A percentile compares a stretch with the other conserved stretches of the same genome.
Evolutionary conservation across 2,329 filamentous ascomycete species (phyloP).

Genomic region (Scedosporium aurantiacum): DNA sequence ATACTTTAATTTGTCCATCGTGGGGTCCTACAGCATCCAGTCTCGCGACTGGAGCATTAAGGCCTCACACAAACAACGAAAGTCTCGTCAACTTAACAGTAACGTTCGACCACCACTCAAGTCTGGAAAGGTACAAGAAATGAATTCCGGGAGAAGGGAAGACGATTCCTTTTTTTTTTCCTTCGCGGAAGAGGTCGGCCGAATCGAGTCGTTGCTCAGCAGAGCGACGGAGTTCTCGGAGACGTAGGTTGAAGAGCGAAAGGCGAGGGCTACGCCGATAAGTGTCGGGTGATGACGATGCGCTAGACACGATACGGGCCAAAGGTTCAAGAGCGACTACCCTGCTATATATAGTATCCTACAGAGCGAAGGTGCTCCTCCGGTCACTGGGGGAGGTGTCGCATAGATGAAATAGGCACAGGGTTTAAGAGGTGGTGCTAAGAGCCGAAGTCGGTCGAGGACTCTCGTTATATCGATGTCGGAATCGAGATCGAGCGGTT

Average conservation of each 20-base stretch:
- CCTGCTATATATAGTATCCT: too few relatives aligned
- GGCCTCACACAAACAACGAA: constrained; percentile 2
- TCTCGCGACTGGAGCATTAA: constrained; percentile 46
- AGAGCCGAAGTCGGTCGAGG: background rate
- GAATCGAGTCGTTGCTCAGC: too few relatives aligned
- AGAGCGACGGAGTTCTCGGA: too few relatives aligned
- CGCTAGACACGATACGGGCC: too few relatives aligned
- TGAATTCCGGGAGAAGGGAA: background rate
- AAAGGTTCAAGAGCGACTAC: too few relatives aligned
- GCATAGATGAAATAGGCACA: background rate
- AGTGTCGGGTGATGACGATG: too few relatives aligned
- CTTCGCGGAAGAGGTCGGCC: too few relatives aligned
- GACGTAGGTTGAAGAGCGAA: too few relatives aligned
- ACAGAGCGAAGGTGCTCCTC: background rate
- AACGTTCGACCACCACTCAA: background rate
- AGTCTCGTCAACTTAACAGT: background rate
- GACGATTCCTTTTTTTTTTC: background rate
- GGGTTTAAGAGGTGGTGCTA: background rate
- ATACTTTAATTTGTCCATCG: constrained; percentile 46
- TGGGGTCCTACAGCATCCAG: constrained; percentile 45
- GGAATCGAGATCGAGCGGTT: background rate
- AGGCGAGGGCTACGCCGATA: too few relatives aligned
- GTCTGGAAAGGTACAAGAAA: background rate
- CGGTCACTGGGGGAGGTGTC: background rate
- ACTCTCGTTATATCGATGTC: background rate